phyloP scores from a whole-genome alignment of 306 rosid genomes.

The Corylus americana region DNA sequence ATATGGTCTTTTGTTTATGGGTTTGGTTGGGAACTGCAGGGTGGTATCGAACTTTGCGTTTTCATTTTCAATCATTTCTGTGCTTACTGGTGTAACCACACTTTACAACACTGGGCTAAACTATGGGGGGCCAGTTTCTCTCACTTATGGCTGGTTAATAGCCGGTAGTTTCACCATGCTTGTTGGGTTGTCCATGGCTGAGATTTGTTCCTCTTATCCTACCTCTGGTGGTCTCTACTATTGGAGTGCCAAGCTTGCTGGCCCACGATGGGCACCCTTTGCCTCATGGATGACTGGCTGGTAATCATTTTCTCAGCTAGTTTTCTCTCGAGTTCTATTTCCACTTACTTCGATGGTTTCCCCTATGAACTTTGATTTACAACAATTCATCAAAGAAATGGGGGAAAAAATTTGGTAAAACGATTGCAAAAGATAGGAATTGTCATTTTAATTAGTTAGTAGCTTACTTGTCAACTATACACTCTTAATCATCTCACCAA shows the following conservation, averaged over 20 bases:
- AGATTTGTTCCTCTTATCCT: slow-evolving; percentile 92
- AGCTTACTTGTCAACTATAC: too few species aligned
- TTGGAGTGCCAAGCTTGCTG: slow-evolving; percentile 99
- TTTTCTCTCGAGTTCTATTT: background rate
- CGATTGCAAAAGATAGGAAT: too few species aligned
- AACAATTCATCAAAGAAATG: background rate
- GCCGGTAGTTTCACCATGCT: slow-evolving; percentile 77
- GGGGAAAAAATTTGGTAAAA: background rate
- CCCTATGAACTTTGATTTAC: background rate
- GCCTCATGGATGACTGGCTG: slow-evolving; percentile 99
- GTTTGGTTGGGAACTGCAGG: slow-evolving; percentile 47
- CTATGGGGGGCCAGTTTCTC: slow-evolving; percentile 81
- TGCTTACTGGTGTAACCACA: slow-evolving; percentile 86
- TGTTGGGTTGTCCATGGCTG: slow-evolving; percentile 93
- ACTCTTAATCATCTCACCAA: too few species aligned
- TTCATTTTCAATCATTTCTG: slow-evolving; percentile 91
- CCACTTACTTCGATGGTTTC: background rate
- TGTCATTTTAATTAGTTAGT: too few species aligned
- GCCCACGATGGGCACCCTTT: slow-evolving; percentile 88
- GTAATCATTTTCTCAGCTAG: slow-evolving; percentile 36
- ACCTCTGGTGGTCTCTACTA: slow-evolving; percentile 97
- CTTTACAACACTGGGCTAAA: slow-evolving; percentile 83
- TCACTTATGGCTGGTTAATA: slow-evolving; percentile 83
- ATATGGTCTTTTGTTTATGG: background rate
- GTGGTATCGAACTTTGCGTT: slow-evolving; percentile 83